Evolutionary conservation across 345 rosid species (phyloP), one percentile per base, ranked within the genome.

Genomic region (Eucalyptus shirleyi): DNA sequence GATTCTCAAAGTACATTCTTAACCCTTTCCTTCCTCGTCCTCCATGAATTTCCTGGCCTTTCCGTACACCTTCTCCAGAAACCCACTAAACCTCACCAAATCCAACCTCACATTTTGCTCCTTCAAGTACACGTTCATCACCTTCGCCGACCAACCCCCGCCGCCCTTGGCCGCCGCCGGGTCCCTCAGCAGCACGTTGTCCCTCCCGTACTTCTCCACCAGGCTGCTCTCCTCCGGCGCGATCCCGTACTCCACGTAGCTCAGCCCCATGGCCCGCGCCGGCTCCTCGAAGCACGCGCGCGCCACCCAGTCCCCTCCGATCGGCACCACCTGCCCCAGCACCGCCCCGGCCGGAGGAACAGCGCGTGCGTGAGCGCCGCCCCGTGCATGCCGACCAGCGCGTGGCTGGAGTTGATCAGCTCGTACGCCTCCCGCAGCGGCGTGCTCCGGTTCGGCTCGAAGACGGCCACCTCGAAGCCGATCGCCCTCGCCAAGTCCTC

Each of bases 351-450:
- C 49, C 91, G 86, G 8, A 92, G 88, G 80, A 92, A 92, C 85
- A 92, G 45, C 14, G 86, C 2, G 59, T 92, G 92, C 3, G 95
- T 92, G 85, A 91, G 50, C 9, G 91, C 94, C 5, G 94, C 95
- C 30, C 95, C 95, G 44, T 92, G 94, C n/a, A 92, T 91, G 12
- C 93, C 95, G 11, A 93, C 4, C 90, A 92, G 86, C 6, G 88
- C 93, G n/a, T 93, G 93, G 83, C 94, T 92, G 55, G 90, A 80
- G 60, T 92, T 87, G 32, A 92, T 87, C 34, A 91, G 50, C 44
- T 19, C 32, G 28, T 91, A 92, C 4, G 90, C 59, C 14, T 92
- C 89, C 7, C 11, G 40, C 89, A 92, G 56, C 4, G 88, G 26
- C 5, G 90, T 90, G 11, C 55, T 77, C 18, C n/a, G 4, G 2